Base-by-base conservation (phyloP, 176 grass and related monocot genomes). In the Bonia amplexicaulis region DNA sequence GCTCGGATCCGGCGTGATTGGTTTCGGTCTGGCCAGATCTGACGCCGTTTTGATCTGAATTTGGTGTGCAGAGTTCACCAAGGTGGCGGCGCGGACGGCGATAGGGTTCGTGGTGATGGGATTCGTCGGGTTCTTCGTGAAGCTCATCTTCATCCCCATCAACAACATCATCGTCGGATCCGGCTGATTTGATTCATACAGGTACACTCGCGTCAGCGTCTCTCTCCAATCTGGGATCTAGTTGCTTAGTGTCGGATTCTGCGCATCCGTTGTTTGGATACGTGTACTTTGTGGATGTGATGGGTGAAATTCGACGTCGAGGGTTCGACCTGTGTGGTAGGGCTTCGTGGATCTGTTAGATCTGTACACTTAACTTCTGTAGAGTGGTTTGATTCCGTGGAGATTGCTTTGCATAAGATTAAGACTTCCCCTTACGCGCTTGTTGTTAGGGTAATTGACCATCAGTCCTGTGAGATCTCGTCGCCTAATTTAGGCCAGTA, bases 111-210 rank as follows among this genome's bases (percentile, higher is more conserved):
- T 97, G 47, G 94, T 94, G 52, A 97, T 94, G 94, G 94, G 94
- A 20, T 97, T 97, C 86, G 94, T 97, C 19, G 94, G 94, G 9
- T 97, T 97, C 87, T 97, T 97, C 52, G 94, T 97, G 79, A 97
- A 97, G 90, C 91, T 97, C 70, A 92, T 97, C 82, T 97, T 97
- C 84, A 97, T 97, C 83, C 92, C 92, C 45, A 97, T 97, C 94
- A 97, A 97, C 91, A 97, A 97, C 83, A 97, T 97, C 82, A 97
- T 97, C 86, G 92, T 97, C 40, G 92, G 94, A 11, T 97, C 94
- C 6, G 90, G 92, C 77, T 97, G 85, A 90, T 87, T 17, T 39
- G 12, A 9, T 48, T 12, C 23, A 12, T 9, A 6, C 40, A 85
- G 92, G 94, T 90, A 69, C 5, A 26, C 29, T 14, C 2, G 41